These are phyloP conservation scores for Neoarthrinium moseri DNA, from an alignment of 2,329 filamentous ascomycete genomes.

Conservation along the genomic window DNA sequence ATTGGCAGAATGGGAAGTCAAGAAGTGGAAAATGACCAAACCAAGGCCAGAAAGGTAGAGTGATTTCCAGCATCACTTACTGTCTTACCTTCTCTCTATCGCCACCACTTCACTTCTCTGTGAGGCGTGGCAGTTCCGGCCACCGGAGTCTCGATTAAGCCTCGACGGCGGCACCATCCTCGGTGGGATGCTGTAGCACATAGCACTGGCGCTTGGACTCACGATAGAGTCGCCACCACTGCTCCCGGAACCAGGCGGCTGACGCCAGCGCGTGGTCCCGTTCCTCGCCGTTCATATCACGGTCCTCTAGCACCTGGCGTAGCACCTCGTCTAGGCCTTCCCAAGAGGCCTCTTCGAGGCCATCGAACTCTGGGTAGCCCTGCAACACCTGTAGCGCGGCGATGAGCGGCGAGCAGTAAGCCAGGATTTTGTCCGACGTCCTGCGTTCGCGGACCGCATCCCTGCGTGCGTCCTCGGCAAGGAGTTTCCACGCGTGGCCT, in stretches of 20 bases:
- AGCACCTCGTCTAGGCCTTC: constrained; percentile 1
- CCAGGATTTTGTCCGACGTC: neutral
- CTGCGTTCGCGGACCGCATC: neutral
- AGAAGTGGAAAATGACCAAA: no score
- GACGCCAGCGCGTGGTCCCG: neutral
- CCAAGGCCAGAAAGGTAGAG: no score
- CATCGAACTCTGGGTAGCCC: neutral
- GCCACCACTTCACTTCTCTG: neutral
- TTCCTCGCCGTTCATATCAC: neutral
- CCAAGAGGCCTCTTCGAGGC: constrained; percentile 1
- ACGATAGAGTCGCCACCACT: no score
- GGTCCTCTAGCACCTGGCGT: neutral
- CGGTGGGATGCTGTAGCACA: no score
- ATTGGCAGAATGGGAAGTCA: no score
- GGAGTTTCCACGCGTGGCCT: neutral
- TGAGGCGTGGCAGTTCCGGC: no score
- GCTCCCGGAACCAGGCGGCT: constrained; percentile 1
- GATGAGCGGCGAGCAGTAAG: neutral
- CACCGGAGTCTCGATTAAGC: no score
- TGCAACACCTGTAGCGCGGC: neutral
- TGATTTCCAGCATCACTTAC: no score
- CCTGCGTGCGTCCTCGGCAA: neutral
- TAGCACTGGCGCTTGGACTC: no score
- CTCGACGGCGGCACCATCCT: no score
- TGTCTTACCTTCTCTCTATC: neutral